Evolutionary conservation across 768 basidiomycete species (phyloP).

Genomic region (Lentinus brumalis): DNA sequence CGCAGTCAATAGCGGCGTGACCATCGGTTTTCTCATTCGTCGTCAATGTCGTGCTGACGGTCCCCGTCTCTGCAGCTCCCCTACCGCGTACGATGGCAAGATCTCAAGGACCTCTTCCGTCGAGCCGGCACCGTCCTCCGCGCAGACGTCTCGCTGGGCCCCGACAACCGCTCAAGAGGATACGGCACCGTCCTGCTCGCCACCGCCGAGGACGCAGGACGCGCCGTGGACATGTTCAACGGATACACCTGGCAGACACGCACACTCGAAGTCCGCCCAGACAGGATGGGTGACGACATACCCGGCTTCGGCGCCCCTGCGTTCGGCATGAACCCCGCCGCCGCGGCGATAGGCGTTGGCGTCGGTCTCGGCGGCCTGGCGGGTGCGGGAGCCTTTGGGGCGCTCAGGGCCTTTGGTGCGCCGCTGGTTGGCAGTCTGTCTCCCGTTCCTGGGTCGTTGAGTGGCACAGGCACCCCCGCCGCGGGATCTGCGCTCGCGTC

Average conservation of each 20-base stretch:
- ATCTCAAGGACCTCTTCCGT: conserved; percentile 96
- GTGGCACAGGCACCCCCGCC: conserved; percentile 10
- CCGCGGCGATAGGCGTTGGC: conserved; percentile 1
- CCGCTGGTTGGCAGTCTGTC: conserved; percentile 11
- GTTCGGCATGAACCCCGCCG: neutral
- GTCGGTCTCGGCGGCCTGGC: conserved; percentile 20
- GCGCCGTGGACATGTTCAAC: conserved; percentile 93
- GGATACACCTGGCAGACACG: conserved; percentile 97
- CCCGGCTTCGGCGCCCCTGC: conserved; percentile 16
- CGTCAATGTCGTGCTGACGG: neutral
- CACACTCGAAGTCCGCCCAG: conserved; percentile 87
- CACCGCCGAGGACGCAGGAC: conserved; percentile 90
- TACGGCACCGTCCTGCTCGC: conserved; percentile 95
- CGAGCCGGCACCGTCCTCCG: conserved; percentile 77
- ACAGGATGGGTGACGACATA: conserved; percentile 59
- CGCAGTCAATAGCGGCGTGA: too few species aligned
- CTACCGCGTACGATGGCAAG: conserved; percentile 98
- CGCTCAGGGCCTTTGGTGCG: conserved; percentile 6
- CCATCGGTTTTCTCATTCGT: neutral
- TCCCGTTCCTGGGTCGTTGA: conserved; percentile 2
- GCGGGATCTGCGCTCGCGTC: conserved; percentile 8
- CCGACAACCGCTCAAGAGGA: conserved; percentile 90
- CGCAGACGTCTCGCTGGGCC: conserved; percentile 57
- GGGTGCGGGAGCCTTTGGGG: conserved; percentile 7
- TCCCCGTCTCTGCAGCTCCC: conserved; percentile 62